Conservation (phyloP, 441 rosid species). For the Pelargonium fulgidum region DNA sequence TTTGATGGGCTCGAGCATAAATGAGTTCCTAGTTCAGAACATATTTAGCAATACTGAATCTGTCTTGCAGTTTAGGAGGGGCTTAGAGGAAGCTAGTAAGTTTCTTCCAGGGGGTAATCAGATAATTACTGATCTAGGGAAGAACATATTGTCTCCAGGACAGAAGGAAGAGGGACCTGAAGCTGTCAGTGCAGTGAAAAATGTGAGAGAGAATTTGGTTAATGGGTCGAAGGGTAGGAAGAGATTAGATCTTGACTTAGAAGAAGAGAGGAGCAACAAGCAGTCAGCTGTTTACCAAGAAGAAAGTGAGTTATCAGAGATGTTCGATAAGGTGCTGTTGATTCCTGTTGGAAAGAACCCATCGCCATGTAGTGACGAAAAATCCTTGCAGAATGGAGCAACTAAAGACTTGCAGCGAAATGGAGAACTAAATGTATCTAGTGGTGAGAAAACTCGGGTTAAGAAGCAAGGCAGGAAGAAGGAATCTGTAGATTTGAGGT, state of each 20-base stretch:
- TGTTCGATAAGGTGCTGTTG: constrained; percentile 42
- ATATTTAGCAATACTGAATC: neutral
- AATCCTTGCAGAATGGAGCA: constrained; percentile 10
- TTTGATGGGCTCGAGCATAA: neutral
- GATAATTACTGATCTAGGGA: neutral
- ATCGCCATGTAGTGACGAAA: constrained; percentile 4
- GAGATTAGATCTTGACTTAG: constrained; percentile 33
- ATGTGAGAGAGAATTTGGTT: constrained; percentile 24
- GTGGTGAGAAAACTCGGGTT: constrained; percentile 25
- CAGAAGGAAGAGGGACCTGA: constrained; percentile 16
- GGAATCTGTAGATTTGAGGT: constrained; percentile 47
- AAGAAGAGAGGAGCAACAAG: constrained; percentile 43
- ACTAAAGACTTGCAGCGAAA: constrained; percentile 22
- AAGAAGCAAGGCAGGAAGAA: constrained; percentile 34
- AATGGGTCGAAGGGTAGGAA: constrained; percentile 28
- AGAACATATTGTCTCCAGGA: constrained; percentile 9
- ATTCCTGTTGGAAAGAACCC: constrained; percentile 15
- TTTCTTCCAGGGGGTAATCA: neutral
- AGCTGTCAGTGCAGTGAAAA: constrained; percentile 25
- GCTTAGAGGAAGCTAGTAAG: constrained; percentile 2
- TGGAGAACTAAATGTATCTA: constrained; percentile 28
- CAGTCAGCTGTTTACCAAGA: constrained; percentile 36
- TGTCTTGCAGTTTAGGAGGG: neutral
- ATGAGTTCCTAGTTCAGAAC: neutral
- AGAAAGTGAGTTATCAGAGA: constrained; percentile 40